Percentiles rank a stretch among this genome's conserved stretches.
Evolutionary conservation across 345 rosid genomes (phyloP).

Genomic region (Murraya koenigii): DNA sequence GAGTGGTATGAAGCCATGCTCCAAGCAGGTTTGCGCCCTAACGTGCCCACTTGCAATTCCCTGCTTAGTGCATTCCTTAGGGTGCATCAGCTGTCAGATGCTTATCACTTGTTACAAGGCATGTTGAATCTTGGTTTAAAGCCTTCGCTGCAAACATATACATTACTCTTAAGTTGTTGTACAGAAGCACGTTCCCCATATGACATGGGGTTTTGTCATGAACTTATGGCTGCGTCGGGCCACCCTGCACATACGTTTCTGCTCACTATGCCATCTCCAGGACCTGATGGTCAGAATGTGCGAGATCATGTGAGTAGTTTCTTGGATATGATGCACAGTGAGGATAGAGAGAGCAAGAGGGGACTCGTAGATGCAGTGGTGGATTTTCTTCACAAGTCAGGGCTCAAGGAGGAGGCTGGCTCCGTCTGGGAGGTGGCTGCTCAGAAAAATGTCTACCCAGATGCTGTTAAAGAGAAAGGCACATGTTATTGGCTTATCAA

Average conservation of each 20-base stretch:
- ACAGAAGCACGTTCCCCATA: constrained; percentile 66
- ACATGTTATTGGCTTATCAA: constrained; percentile 87
- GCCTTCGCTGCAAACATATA: constrained; percentile 84
- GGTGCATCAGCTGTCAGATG: constrained; percentile 63
- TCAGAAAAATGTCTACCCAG: constrained; percentile 77
- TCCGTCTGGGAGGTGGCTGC: constrained; percentile 95
- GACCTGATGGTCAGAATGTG: constrained; percentile 90
- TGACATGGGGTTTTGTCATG: constrained; percentile 72
- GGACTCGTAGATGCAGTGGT: constrained; percentile 88
- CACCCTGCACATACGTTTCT: constrained; percentile 87
- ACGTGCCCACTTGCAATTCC: constrained; percentile 93
- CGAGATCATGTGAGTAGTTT: constrained; percentile 67
- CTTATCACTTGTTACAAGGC: constrained; percentile 64
- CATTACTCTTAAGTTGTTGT: constrained; percentile 84
- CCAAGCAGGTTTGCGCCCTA: constrained; percentile 73
- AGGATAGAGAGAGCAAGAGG: constrained; percentile 96
- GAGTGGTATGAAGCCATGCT: constrained; percentile 88
- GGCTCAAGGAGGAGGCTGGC: constrained; percentile 90
- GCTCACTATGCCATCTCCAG: constrained; percentile 70
- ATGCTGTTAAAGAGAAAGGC: constrained; percentile 73
- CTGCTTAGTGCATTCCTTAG: constrained; percentile 85
- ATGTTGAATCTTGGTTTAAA: constrained; percentile 68
- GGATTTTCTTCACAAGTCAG: constrained; percentile 89
- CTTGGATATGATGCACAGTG: constrained; percentile 87
- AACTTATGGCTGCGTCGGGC: constrained; percentile 75